Percentiles rank a stretch among this genome's conserved stretches.
These are phyloP conservation scores for Kluyveromyces sp. DNA, from an alignment of 1,139 yeast genomes.

Conservation along the genomic window DNA sequence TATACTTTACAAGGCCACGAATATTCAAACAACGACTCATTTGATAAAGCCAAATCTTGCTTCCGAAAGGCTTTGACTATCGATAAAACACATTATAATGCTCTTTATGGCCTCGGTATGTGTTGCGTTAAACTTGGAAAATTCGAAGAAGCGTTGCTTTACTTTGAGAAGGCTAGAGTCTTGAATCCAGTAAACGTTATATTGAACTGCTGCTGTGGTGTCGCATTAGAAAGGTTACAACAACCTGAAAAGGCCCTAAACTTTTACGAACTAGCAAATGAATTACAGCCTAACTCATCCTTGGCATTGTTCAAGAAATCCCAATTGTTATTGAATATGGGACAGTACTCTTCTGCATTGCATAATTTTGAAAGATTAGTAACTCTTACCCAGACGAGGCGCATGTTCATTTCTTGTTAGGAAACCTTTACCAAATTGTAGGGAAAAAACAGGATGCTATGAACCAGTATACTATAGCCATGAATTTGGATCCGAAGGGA, in stretches of 20 bases:
- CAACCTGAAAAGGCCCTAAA: slow-evolving; percentile 65
- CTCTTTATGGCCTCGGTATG: slow-evolving; percentile 95
- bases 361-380: slow-evolving; percentile 65
- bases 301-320: slow-evolving; percentile 87
- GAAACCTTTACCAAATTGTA: slow-evolving; percentile 74
- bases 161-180: slow-evolving; percentile 78
- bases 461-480: slow-evolving; percentile 79
- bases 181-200: slow-evolving; percentile 90
- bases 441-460: slow-evolving; percentile 73
- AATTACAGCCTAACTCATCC: slow-evolving; percentile 78
- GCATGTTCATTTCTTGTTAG: slow-evolving; percentile 80
- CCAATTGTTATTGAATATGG: slow-evolving; percentile 65
- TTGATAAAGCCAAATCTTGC: slow-evolving; percentile 79
- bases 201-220: slow-evolving; percentile 87
- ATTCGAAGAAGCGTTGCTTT: slow-evolving; percentile 73
- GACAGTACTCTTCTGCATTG: slow-evolving; percentile 64
- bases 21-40: slow-evolving; percentile 77
- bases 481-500: slow-evolving; percentile 91
- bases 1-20: slow-evolving; percentile 94
- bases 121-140: slow-evolving; percentile 84
- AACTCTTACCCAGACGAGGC: slow-evolving; percentile 91
- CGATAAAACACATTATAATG: slow-evolving; percentile 85
- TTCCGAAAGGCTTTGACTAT: slow-evolving; percentile 71
- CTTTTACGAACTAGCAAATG: slow-evolving; percentile 78
- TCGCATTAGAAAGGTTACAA: slow-evolving; percentile 77